Conservation (phyloP, 768 basidiomycete species). For the Hemileccinum impolitum region DNA sequence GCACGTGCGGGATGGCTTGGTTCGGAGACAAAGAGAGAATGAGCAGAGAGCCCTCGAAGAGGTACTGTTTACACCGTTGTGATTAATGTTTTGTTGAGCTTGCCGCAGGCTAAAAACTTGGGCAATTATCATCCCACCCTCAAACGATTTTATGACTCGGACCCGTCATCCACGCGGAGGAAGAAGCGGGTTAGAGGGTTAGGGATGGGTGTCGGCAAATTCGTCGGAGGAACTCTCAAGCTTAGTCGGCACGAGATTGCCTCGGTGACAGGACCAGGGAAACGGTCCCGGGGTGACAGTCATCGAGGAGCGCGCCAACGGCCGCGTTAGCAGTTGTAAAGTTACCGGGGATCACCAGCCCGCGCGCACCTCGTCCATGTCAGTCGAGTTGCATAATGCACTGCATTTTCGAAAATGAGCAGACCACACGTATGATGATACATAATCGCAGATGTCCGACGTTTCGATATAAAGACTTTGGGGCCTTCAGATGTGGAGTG, state of each 20-base stretch:
- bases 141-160: conserved; percentile 59
- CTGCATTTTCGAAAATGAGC: conserved; percentile 1
- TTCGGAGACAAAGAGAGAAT: conserved; percentile 57
- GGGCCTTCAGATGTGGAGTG: conserved; percentile 21
- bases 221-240: conserved; percentile 63
- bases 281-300: conserved; percentile 1
- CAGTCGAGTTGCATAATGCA: neutral
- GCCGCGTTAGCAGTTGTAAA: conserved; percentile 1
- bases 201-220: conserved; percentile 76
- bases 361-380: neutral
- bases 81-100: conserved; percentile 4
- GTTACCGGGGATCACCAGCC: neutral
- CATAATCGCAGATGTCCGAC: neutral
- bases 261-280: conserved; percentile 29
- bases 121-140: conserved; percentile 83
- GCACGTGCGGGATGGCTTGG: conserved; percentile 66
- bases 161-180: conserved; percentile 21
- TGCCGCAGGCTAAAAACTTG: conserved; percentile 67
- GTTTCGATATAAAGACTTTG: conserved; percentile 5
- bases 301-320: conserved; percentile 2
- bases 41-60: conserved; percentile 59
- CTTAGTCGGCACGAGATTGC: conserved; percentile 61
- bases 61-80: conserved; percentile 38
- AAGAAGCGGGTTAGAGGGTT: conserved; percentile 63
- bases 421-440: conserved; percentile 1